Percentiles rank a stretch among this genome's conserved stretches.
Conservation (phyloP, 2,329 filamentous ascomycete genomes). For the Xylaria sp. region DNA sequence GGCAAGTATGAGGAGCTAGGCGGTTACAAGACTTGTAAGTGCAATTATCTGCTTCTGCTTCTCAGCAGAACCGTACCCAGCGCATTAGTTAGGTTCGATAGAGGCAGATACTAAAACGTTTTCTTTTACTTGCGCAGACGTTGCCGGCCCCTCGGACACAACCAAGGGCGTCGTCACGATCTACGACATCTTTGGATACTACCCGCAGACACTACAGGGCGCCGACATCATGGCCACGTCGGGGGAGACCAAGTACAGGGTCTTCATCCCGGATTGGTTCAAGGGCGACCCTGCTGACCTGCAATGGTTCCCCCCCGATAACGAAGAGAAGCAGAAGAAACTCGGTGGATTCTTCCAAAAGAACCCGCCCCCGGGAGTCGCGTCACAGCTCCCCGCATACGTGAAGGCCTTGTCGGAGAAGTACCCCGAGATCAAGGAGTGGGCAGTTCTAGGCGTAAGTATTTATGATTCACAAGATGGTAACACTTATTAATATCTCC, state of each 20-base stretch:
- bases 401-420: conserved; percentile 62
- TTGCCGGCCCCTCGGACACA: conserved; percentile 58
- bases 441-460: conserved; percentile 69
- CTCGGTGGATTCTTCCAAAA: conserved; percentile 68
- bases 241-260: conserved; percentile 74
- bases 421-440: conserved; percentile 65
- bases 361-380: conserved; percentile 59
- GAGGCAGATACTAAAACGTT: not conserved
- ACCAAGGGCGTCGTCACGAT: conserved; percentile 70
- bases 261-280: conserved; percentile 95
- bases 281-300: conserved; percentile 73
- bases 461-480: not conserved
- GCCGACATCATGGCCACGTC: conserved; percentile 71
- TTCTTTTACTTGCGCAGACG: conserved; percentile 53
- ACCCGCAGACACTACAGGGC: conserved; percentile 74
- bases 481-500: not conserved
- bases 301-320: conserved; percentile 70
- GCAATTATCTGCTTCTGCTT: not conserved
- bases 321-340: conserved; percentile 68
- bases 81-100: not conserved
- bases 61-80: not conserved
- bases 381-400: conserved; percentile 63
- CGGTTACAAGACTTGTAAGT: conserved; percentile 63
- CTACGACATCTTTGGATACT: conserved; percentile 78
- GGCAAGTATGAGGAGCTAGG: conserved; percentile 67